Base-by-base conservation (phyloP, 148 eudicot genomes). In the Vaccinium vitisidaea region DNA sequence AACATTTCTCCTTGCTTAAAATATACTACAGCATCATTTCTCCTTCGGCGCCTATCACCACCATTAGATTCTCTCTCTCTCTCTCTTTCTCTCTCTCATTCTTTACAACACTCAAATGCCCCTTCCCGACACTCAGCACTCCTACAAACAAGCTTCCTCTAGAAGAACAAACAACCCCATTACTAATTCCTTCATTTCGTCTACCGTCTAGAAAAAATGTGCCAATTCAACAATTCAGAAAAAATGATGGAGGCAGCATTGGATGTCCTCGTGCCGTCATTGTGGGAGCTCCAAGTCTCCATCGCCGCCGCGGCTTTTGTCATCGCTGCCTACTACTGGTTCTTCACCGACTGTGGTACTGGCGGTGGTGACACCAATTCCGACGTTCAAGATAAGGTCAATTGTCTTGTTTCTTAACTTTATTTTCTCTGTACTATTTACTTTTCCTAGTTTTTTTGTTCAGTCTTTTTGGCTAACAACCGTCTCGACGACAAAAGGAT, bases 241-340 rank as follows among this genome's bases (percentile, higher is more conserved):
- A 67, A 16, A 67, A 67, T 91, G 86, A 86, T 88, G 61, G 88
- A 84, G 2, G 81, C 88, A 80, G 92, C 88, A 67, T 15, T 83
- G 1, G 86, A 88, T 73, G 88, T 83, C 59, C 81, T 91, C 8
- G 11, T 90, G 43, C 93, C 93, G 58, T 87, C 93, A n/a, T 82
- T 81, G 85, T 91, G 93, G 93, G 93, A 91, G 91, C 84, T 91
- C 80, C 90, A 91, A 76, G 90, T 91, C 46, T 73, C 92, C 6
- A 82, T 88, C 69, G 89, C 87, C 30, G 86, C 93, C 15, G 90
- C 92, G 23, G 53, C 84, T 5, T 90, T 90, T 52, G 88, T 90
- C 61, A 87, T 91, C 83, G 85, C 79, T 12, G 92, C 90, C 6
- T 91, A 87, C 6, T 91, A 86, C 73, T 67, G 92, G 89, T 91